These are phyloP conservation scores for Pachyrhizus erosus DNA, from an alignment of 306 rosid species.

Conservation along the genomic window DNA sequence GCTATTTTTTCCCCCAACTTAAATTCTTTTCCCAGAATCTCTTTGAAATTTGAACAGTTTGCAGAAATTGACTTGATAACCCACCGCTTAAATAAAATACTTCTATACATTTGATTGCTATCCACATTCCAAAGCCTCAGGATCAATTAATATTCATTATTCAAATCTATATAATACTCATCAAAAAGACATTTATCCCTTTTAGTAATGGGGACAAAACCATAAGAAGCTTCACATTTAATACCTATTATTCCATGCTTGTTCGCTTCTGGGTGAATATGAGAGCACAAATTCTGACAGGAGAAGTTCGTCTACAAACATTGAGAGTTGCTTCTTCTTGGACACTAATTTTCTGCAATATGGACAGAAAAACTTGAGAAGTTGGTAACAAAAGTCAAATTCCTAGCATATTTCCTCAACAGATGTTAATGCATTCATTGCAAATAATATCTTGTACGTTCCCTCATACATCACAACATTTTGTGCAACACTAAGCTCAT, in stretches of 20 bases:
- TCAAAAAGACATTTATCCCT: conserved; percentile 23
- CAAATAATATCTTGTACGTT: neutral
- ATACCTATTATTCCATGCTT: conserved; percentile 92
- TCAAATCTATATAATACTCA: conserved; percentile 12
- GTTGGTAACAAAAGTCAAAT: conserved; percentile 29
- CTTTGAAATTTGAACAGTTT: conserved; percentile 64
- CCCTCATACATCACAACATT: neutral
- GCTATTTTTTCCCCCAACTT: conserved; percentile 95
- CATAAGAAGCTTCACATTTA: conserved; percentile 32
- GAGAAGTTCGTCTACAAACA: conserved; percentile 68
- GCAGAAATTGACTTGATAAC: conserved; percentile 79
- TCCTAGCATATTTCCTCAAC: neutral
- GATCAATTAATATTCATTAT: conserved; percentile 27
- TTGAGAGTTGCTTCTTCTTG: conserved; percentile 51
- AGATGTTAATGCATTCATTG: neutral
- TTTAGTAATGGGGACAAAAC: conserved; percentile 27
- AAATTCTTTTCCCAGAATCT: conserved; percentile 84
- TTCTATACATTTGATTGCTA: conserved; percentile 40
- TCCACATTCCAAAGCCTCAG: conserved; percentile 26
- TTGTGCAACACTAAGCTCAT: neutral
- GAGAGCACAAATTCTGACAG: conserved; percentile 83
- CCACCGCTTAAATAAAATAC: conserved; percentile 78
- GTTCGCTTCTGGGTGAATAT: conserved; percentile 81
- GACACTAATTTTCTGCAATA: conserved; percentile 69
- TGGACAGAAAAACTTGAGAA: neutral